Evolutionary conservation across 2,329 filamentous ascomycete genomes (phyloP).

Genomic region (Tolypocladium album): DNA sequence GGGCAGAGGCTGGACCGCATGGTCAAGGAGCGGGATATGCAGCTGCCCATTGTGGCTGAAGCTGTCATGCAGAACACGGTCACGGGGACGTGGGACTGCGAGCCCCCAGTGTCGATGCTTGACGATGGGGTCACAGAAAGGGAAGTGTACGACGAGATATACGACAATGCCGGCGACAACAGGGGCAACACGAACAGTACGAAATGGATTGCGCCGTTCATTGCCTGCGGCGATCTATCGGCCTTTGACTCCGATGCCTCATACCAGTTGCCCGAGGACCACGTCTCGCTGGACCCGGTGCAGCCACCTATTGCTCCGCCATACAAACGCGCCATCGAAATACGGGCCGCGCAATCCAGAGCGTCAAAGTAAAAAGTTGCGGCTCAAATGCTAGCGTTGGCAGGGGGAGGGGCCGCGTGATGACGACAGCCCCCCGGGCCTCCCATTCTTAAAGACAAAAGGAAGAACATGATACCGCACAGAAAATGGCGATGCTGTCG

Average conservation of each 20-base stretch:
- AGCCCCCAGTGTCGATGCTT: conserved; percentile 6
- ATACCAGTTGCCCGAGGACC: conserved; percentile 76
- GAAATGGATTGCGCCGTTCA: conserved; percentile 87
- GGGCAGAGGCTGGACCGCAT: conserved; percentile 43
- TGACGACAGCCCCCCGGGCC: neutral
- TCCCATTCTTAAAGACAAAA: neutral
- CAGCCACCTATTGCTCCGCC: conserved; percentile 94
- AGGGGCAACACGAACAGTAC: conserved; percentile 24
- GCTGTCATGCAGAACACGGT: conserved; percentile 33
- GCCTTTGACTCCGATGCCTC: conserved; percentile 94
- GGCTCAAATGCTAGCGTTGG: neutral
- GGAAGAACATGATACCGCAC: neutral
- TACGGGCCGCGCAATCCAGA: conserved; percentile 31
- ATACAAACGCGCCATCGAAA: conserved; percentile 82
- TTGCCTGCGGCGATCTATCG: conserved; percentile 93
- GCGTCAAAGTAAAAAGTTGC: conserved; percentile 4
- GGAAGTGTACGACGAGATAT: conserved; percentile 35
- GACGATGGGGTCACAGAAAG: conserved; percentile 33
- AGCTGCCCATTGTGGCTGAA: conserved; percentile 28
- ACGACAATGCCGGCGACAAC: conserved; percentile 11
- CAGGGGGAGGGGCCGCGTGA: neutral
- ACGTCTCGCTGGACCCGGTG: conserved; percentile 80
- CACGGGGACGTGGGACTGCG: conserved; percentile 32
- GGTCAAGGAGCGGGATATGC: conserved; percentile 29
- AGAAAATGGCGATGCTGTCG: neutral